Percentiles rank a stretch among this genome's conserved stretches.
These are phyloP conservation scores for Sporothrix pseudoabietina DNA, from an alignment of 2,329 filamentous ascomycete species.

Conservation along the genomic window DNA sequence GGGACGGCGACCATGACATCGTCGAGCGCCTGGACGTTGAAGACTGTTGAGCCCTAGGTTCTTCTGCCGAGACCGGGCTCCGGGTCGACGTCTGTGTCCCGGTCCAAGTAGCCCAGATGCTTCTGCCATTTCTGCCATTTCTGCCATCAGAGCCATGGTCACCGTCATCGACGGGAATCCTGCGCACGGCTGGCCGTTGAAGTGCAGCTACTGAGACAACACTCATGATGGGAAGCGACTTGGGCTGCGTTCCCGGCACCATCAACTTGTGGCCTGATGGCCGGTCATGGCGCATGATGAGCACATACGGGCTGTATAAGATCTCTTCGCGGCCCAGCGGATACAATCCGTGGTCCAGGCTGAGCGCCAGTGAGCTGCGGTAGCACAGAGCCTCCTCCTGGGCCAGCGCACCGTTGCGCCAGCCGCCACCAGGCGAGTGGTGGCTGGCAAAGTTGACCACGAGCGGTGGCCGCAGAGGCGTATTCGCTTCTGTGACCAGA, in stretches of 20 bases:
- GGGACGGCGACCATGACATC: background rate
- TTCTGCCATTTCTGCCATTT: background rate
- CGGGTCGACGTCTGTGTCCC: background rate
- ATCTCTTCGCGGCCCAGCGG: slow-evolving; percentile 36
- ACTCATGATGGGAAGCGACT: slow-evolving; percentile 54
- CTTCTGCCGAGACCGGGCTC: background rate
- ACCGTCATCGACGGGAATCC: slow-evolving; percentile 11
- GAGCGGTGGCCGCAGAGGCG: slow-evolving; percentile 32
- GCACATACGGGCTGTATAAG: slow-evolving; percentile 42
- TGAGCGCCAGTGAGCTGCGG: slow-evolving; percentile 57
- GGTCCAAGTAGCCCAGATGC: background rate
- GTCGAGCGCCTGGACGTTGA: background rate
- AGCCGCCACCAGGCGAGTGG: slow-evolving; percentile 62
- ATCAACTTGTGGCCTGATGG: slow-evolving; percentile 35
- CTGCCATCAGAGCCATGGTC: background rate
- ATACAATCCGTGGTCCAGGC: slow-evolving; percentile 45
- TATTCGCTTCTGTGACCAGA: background rate
- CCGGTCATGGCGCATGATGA: slow-evolving; percentile 38
- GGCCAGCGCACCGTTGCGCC: slow-evolving; percentile 61
- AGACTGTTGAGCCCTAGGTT: background rate
- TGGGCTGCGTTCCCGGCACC: background rate
- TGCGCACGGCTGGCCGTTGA: slow-evolving; percentile 29
- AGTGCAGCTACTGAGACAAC: slow-evolving; percentile 64
- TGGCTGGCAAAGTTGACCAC: slow-evolving; percentile 69
- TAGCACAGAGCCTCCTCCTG: slow-evolving; percentile 73